These are phyloP conservation scores for Cladophialophora chaetospira DNA, from an alignment of 2,329 filamentous ascomycete species.

Conservation along the genomic window DNA sequence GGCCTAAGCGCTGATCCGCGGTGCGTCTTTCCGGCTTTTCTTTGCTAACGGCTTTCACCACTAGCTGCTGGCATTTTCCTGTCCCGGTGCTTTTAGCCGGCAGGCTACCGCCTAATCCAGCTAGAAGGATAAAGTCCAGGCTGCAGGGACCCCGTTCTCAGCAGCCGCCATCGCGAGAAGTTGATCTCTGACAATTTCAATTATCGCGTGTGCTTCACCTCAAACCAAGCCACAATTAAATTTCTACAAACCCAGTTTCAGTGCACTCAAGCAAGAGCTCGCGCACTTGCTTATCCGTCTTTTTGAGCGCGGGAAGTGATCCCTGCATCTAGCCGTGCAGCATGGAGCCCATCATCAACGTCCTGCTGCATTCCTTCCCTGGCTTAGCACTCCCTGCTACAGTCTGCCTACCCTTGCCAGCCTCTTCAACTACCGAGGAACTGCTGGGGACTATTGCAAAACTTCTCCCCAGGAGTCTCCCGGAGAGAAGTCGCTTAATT, in stretches of 20 bases:
- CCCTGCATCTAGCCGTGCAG: background rate
- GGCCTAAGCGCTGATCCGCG: conserved; percentile 6
- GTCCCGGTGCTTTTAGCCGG: background rate
- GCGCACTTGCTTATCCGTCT: background rate
- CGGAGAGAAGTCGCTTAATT: conserved; percentile 59
- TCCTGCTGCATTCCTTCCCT: conserved; percentile 81
- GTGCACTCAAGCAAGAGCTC: background rate
- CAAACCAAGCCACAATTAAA: conserved; percentile 8
- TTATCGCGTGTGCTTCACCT: background rate
- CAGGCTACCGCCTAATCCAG: conserved; percentile 1
- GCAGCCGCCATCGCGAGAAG: background rate
- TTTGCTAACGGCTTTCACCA: conserved; percentile 8
- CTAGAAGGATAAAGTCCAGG: background rate
- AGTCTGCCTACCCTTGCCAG: conserved; percentile 71
- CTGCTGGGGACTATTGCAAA: conserved; percentile 64
- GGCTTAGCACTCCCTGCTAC: conserved; percentile 83
- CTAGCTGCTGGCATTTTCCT: conserved; percentile 1
- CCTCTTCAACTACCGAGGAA: conserved; percentile 66
- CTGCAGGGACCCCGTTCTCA: conserved; percentile 1
- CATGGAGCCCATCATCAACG: conserved; percentile 59
- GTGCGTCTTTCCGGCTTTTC: conserved; percentile 5
- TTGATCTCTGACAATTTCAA: background rate
- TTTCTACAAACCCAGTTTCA: conserved; percentile 8
- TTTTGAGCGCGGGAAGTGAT: background rate
- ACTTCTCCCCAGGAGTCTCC: conserved; percentile 60